Evolutionary conservation across 768 basidiomycete genomes (phyloP), one percentile per base, ranked within the genome.

Genomic region (Lactarius pseudohatsudake): DNA sequence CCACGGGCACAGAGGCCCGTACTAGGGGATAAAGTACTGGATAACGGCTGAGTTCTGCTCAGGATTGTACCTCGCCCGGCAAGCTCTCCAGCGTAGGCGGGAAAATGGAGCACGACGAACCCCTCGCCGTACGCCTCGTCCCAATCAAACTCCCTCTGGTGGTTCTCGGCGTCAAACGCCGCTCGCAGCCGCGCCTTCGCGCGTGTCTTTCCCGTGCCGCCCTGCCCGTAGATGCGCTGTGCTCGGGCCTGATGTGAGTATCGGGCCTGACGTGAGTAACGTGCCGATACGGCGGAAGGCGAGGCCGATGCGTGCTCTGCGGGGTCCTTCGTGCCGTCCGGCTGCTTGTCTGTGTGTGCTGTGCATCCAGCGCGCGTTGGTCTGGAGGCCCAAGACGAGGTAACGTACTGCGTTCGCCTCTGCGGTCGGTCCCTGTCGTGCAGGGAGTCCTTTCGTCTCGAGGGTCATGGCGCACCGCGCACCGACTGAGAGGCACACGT

Each of bases 281-380:
- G 91, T 93, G 41, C 88, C 89, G 54, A 93, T 92, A 64, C 82
- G 80, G 45, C 91, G 81, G 76, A 93, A 92, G 10, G 91, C 93
- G 71, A 92, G 75, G 72, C 90, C 91, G 73, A 93, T 91, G 57
- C 91, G 82, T 78, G 73, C 70, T 82, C 78, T 54, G 78, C 76
- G 34, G 75, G 81, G 76, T 93, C 91, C 75, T 92, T 93, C 3
- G 76, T 73, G 6, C 65, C 3, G n/a, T 80, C 65, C 3, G 84
- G 83, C 1, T 91, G 87, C 69, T 90, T 92, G 77, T 93, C 91
- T 61, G 85, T 85, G 66, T 86, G 93, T 89, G 50, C 84, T 85
- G 72, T 94, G 91, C 62, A 92, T 77, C 89, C 90, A 93, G 64
- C 80, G 81, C 62, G 79, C 78, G 71, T 94, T 94, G 57, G 91